Base-by-base conservation (phyloP, 2,329 filamentous ascomycete species). In the Eurotiales sp. region DNA sequence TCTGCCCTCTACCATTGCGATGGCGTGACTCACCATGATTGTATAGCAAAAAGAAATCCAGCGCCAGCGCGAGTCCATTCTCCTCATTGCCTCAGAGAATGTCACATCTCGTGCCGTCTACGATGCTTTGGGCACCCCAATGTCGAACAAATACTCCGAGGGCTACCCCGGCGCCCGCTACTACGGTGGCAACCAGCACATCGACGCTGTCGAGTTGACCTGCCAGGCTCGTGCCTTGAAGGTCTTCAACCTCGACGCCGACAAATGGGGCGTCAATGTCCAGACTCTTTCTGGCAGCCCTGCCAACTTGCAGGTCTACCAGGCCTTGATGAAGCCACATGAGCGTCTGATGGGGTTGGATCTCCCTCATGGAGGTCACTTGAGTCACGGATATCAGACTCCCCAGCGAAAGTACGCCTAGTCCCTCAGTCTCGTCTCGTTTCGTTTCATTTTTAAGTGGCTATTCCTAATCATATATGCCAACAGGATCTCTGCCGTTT, bases 61-160 rank as follows among this genome's bases (percentile, higher is more conserved):
- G 82, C 90, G 93, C 70, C 93, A 99, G 80, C 86, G 90, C 73
- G 91, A 99, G 81, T 97, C 91, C 64, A 95, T 99, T 75, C 89
- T 97, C 69, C 86, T 99, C 71, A 99, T 99, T 66, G 92, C 93
- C 68, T 97, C 93, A 52, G 93, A 99, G 80, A 99, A 99, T 81
- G 91, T 99, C 76, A 99, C 93, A 53, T 99, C 93, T 57, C 90
- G 91, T 64, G 91, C 93, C 65, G 93, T 99, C 67, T 96, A 96
- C 78, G 91, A 99, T 77, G 93, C 93, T 55, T 85, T 99, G 60
- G 93, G 93, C 66, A 91, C 86, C 53, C 87, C 88, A 72, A 95
- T 93, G 88, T 90, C 88, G 75, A 96, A 99, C 84, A 99, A 99
- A 80, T 99, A 99, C 83, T 96, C 90, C 15, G 93, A 99, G 81